Base-by-base conservation (phyloP, 2,329 filamentous ascomycete genomes). In the Cordyceps javanica region DNA sequence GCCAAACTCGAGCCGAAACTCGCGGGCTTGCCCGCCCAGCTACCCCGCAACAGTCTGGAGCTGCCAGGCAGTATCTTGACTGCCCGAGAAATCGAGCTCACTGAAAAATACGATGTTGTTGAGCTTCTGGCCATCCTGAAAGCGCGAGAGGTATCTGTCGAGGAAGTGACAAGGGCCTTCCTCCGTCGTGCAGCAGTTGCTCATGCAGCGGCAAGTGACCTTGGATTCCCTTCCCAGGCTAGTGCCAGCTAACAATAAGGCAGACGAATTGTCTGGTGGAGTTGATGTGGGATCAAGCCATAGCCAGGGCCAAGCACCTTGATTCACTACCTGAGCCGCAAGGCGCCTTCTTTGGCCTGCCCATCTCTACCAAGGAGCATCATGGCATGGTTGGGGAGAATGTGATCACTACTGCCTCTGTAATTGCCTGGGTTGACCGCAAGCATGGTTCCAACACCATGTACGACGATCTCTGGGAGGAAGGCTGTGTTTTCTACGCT, bases 401-500 rank as follows among this genome's bases (percentile, higher is more conserved):
- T 2, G 61, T 69, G 23, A 62, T 63, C 1, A 68, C 68, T 7
- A 63, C 63, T 2, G 63, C 67, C 16, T 70, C 68, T 0, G 67
- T 64, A 9, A 66, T 67, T n/a, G 64, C 63, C 0, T 70, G 69
- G 68, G 62, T 70, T 2, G 69, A 65, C 16, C 69, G 67, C 46
- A 58, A 63, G 3, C 69, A 71, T 44, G 68, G 69, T 1, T 70
- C 69, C 0, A 71, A 70, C 10, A 39, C 69, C 9, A 64, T 71
- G 0, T 70, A 70, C 34, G 63, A 69, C 38, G 64, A 62, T 3
- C 57, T 70, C 2, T 70, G 63, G 28, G 63, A 63, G 0, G 62
- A 71, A 39, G 69, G 87, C n/a, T 66, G 77, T 80, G 3, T 87
- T 16, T 60, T 67, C n/a, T 85, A 86, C 64, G 81, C 82, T 59